Percentiles rank a stretch among this genome's conserved stretches.
phyloP scores from a whole-genome alignment of 140 eudicot species.

The Ambrosia hybrid region DNA sequence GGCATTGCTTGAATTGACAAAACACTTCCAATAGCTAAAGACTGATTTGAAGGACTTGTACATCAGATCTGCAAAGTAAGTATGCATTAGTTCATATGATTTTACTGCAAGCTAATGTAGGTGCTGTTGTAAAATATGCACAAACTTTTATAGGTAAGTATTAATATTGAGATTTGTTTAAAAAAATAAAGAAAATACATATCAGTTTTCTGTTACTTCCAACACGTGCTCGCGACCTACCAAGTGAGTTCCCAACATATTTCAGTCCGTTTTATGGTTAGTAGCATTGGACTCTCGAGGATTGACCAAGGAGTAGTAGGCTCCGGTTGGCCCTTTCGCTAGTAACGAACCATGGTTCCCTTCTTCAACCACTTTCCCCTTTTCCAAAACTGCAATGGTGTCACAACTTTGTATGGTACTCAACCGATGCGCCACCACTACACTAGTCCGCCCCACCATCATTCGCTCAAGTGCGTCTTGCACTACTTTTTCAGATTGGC shows the following conservation, averaged over 20 bases:
- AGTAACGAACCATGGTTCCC: constrained; percentile 54
- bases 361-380: constrained; percentile 54
- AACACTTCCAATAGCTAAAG: too few relatives aligned
- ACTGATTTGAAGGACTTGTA: neutral
- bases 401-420: constrained; percentile 60
- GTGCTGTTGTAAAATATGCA: neutral
- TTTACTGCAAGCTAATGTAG: neutral
- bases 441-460: constrained; percentile 63
- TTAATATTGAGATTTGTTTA: neutral
- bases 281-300: constrained; percentile 34
- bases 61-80: neutral
- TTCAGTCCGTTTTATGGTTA: neutral
- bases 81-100: neutral
- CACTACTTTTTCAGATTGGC: constrained; percentile 58
- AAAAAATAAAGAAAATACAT: neutral
- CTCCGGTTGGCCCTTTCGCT: constrained; percentile 46
- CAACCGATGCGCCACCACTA: constrained; percentile 64
- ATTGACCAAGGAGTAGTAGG: constrained; percentile 48
- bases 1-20: neutral
- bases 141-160: neutral
- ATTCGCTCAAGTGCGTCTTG: constrained; percentile 62
- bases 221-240: neutral
- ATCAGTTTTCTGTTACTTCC: constrained; percentile 1
- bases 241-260: too few relatives aligned
- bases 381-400: constrained; percentile 56